Conservation (phyloP, 345 rosid species). For the Lepidium sativum region DNA sequence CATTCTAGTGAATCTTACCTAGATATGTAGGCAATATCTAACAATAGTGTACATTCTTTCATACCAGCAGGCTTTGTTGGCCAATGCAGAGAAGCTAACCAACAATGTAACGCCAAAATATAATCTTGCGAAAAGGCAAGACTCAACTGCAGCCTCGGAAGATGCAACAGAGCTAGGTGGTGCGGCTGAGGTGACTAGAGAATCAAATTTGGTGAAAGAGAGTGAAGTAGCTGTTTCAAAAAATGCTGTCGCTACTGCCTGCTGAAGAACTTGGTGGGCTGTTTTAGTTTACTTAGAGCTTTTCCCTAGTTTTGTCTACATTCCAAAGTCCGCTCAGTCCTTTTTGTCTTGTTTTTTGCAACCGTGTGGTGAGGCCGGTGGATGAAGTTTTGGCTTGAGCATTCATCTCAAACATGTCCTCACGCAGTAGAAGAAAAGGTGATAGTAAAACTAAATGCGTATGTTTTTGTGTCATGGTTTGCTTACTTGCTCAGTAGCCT, state of each 20-base stretch:
- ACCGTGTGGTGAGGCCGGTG: not conserved
- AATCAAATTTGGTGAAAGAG: not conserved
- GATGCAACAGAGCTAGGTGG: not conserved
- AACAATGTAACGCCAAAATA: not conserved
- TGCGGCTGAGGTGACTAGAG: not conserved
- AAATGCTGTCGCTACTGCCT: constrained; percentile 33
- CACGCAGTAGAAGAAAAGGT: not conserved
- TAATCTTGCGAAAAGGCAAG: not conserved
- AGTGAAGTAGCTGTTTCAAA: not conserved
- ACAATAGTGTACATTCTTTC: not conserved
- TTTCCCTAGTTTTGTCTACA: not conserved
- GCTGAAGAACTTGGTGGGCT: constrained; percentile 25
- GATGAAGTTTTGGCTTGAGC: constrained; percentile 8
- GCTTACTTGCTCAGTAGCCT: not conserved
- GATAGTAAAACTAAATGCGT: not conserved
- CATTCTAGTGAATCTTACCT: not conserved
- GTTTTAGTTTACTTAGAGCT: not conserved
- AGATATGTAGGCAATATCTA: not conserved
- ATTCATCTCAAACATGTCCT: not conserved
- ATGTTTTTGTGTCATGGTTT: not conserved
- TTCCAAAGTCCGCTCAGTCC: not conserved
- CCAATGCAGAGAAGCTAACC: not conserved
- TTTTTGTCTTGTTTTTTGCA: not conserved
- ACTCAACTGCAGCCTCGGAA: not conserved
- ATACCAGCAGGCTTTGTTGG: constrained; percentile 3